phyloP scores from a whole-genome alignment of 176 grass and related monocot species.

The Dendrocalamus sinicus region DNA sequence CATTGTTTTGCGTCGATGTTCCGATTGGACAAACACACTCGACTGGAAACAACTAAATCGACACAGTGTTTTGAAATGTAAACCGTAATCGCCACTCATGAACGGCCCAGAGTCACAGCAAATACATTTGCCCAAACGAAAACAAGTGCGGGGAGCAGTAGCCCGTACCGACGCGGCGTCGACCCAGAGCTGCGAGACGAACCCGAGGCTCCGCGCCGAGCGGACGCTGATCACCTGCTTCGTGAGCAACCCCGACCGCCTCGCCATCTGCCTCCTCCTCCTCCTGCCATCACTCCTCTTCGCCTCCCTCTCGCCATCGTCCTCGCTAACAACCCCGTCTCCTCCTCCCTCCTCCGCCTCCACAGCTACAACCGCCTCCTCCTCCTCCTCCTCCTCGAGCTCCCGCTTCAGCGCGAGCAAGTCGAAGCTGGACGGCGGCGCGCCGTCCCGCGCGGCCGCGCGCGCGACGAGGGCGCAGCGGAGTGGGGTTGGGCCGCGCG shows the following conservation, averaged over 20 bases:
- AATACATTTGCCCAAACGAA: background rate
- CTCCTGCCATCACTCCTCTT: slow-evolving; percentile 27
- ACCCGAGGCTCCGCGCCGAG: slow-evolving; percentile 84
- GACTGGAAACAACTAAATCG: background rate
- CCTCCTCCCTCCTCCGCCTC: slow-evolving; percentile 27
- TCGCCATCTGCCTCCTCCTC: slow-evolving; percentile 59
- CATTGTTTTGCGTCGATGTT: too few species aligned
- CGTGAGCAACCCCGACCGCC: slow-evolving; percentile 77
- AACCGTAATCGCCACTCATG: background rate
- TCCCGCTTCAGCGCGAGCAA: slow-evolving; percentile 84
- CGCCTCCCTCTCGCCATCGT: slow-evolving; percentile 32
- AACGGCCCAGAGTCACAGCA: slow-evolving; percentile 9
- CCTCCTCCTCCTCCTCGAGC: slow-evolving; percentile 63
- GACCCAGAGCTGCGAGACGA: slow-evolving; percentile 96
- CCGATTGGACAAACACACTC: background rate
- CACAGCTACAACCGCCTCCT: slow-evolving; percentile 4
- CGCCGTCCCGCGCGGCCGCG: slow-evolving; percentile 44
- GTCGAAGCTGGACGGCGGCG: slow-evolving; percentile 72
- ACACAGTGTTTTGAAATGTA: background rate
- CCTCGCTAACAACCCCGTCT: slow-evolving; percentile 13
- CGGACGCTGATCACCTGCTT: slow-evolving; percentile 91
- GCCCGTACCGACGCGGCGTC: slow-evolving; percentile 58
- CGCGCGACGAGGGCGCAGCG: slow-evolving; percentile 29
- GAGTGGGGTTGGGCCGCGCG: background rate
- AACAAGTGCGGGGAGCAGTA: slow-evolving; percentile 9